These are phyloP conservation scores for Mycena belliarum DNA, from an alignment of 768 basidiomycete species.

Conservation along the genomic window DNA sequence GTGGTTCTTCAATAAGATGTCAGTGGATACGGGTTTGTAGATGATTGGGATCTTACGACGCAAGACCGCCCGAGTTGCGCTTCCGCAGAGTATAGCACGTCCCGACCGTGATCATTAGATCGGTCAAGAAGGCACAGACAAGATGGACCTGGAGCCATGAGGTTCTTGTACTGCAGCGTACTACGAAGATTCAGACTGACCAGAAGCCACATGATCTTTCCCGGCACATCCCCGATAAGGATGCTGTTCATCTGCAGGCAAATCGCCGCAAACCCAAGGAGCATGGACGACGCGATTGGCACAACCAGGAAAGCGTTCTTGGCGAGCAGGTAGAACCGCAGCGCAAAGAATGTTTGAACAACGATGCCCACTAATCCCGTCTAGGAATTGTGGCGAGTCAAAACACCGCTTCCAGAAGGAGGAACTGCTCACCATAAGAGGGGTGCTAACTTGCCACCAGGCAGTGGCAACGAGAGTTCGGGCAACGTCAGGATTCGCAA, in stretches of 20 bases:
- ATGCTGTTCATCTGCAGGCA: conserved; percentile 18
- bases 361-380: conserved; percentile 8
- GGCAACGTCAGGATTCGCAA: conserved; percentile 16
- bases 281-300: conserved; percentile 10
- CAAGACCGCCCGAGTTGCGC: conserved; percentile 8
- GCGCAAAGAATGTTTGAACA: conserved; percentile 19
- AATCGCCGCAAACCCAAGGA: conserved; percentile 12
- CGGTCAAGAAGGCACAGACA: conserved; percentile 14
- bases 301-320: neutral
- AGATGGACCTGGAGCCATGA: conserved; percentile 13
- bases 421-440: conserved; percentile 9
- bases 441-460: conserved; percentile 19
- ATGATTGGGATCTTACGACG: neutral
- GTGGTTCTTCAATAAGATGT: neutral
- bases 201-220: conserved; percentile 19
- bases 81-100: conserved; percentile 6
- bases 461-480: conserved; percentile 12
- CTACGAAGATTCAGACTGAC: neutral
- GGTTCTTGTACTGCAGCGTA: neutral
- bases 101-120: conserved; percentile 15
- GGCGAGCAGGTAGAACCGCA: conserved; percentile 14
- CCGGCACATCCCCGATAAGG: conserved; percentile 9
- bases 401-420: too few species aligned
- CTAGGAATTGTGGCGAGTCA: too few species aligned
- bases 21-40: neutral